phyloP scores from a whole-genome alignment of 2,329 filamentous ascomycete species.

The Penicillium sp. region DNA sequence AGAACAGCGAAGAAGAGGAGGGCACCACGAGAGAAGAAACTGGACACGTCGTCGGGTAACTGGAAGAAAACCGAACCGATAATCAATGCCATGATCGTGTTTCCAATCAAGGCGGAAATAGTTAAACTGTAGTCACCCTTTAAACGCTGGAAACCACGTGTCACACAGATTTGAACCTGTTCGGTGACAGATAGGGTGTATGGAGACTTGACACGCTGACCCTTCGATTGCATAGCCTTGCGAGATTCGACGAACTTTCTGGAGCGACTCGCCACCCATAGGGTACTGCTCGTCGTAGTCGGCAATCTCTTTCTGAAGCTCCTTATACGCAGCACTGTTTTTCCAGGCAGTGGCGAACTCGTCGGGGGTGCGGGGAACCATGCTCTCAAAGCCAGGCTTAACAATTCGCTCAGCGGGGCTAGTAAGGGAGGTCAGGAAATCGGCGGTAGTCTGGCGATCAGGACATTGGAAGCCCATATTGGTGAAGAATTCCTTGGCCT shows the following conservation, averaged over 20 bases:
- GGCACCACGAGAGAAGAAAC: slow-evolving; percentile 76
- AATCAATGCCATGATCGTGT: slow-evolving; percentile 74
- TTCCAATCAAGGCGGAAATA: slow-evolving; percentile 64
- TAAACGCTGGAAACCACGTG: slow-evolving; percentile 76
- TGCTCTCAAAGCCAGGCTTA: slow-evolving; percentile 60
- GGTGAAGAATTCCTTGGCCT: slow-evolving; percentile 67
- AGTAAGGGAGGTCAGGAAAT: slow-evolving; percentile 71
- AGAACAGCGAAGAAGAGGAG: slow-evolving; percentile 85
- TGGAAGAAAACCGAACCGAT: slow-evolving; percentile 82
- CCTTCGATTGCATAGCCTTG: slow-evolving; percentile 45
- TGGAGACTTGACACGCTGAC: slow-evolving; percentile 66
- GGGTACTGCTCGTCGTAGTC: slow-evolving; percentile 46
- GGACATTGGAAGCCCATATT: slow-evolving; percentile 69
- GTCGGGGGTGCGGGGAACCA: slow-evolving; percentile 66
- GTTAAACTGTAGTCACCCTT: slow-evolving; percentile 74
- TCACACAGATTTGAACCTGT: slow-evolving; percentile 76
- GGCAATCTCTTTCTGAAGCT: slow-evolving; percentile 46
- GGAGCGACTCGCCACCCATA: slow-evolving; percentile 43
- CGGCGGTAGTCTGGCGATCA: slow-evolving; percentile 66
- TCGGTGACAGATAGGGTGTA: slow-evolving; percentile 76
- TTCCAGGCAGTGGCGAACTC: slow-evolving; percentile 64
- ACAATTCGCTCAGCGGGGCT: slow-evolving; percentile 62
- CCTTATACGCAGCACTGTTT: slow-evolving; percentile 50
- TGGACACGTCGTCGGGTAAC: slow-evolving; percentile 61
- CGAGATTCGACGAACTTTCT: slow-evolving; percentile 45